Evolutionary conservation across 768 basidiomycete species (phyloP), one percentile per base, ranked within the genome.

Genomic region (Pholiota conissans): DNA sequence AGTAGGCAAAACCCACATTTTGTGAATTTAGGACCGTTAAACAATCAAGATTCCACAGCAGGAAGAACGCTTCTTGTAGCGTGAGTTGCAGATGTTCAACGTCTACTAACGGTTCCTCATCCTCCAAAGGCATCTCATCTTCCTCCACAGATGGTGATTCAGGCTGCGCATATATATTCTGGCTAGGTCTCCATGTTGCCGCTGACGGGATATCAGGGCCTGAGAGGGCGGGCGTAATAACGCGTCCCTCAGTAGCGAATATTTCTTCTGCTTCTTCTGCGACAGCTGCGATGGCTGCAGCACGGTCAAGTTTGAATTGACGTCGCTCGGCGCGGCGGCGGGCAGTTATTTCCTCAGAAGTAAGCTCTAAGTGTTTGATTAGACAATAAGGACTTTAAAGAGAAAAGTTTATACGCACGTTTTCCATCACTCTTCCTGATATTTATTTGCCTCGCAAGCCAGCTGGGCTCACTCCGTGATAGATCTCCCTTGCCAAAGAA

Each of bases 401-500:
- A 9, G 18, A 56, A 10, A 20, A 45, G 30, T n/a, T 26, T 24
- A 34, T 29, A 76, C 80, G 72, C 74, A 87, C 93, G 80, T 73
- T 84, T 83, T 64, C 80, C 78, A 34, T 78, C 80, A 20, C 79
- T 80, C 56, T 78, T 79, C 49, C 84, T 74, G 60, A 76, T 78
- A 67, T 91, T 93, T 58, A 89, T 77, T 64, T 92, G 87, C 46
- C 97, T 77, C 18, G 87, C 83, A 58, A 87, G 76, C 97, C 97
- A 99, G 55, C 86, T 93, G 7, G 96, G 95, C 71, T 99, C 97
- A 71, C 95, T 97, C 57, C 97, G 74, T 37, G 93, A 95, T 52
- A 99, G 76, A 68, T 91, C 90, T 1, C 97, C 97, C 71, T 99
- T 99, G 22, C 97, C 97, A 70, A 98, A 99, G 75, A 98, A 98